phyloP scores from a whole-genome alignment of 83 land plant species.

The Thuja plicata region DNA sequence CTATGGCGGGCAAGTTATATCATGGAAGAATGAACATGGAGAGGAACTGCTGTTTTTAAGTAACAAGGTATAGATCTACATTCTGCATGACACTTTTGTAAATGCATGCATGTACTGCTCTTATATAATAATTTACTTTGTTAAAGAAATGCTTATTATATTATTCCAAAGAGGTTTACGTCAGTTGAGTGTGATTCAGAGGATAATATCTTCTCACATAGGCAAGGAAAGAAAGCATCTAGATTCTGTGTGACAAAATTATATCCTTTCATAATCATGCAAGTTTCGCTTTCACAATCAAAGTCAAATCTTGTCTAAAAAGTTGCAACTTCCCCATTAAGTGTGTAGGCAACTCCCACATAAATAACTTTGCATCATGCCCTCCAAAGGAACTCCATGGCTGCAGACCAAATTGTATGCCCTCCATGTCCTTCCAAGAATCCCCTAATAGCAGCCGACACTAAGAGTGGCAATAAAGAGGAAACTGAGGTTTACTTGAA shows the following conservation, averaged over 20 bases:
- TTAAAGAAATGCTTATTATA: not conserved
- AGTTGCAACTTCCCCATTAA: not conserved
- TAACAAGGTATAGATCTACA: slow-evolving; percentile 50
- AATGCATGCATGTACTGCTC: not conserved
- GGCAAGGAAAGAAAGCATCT: not conserved
- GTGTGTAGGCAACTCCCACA: not conserved
- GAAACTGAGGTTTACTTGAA: not conserved
- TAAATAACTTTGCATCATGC: not conserved
- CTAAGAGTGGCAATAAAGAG: not conserved
- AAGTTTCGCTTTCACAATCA: not conserved
- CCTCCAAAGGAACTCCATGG: not conserved
- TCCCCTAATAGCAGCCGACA: not conserved
- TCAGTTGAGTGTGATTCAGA: not conserved
- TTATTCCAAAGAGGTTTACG: not conserved
- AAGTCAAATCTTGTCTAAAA: not conserved
- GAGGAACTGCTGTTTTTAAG: slow-evolving; percentile 74
- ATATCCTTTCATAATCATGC: not conserved
- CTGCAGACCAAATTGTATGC: not conserved
- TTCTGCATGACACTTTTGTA: slow-evolving; percentile 5
- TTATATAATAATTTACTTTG: not conserved
- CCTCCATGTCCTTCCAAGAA: not conserved
- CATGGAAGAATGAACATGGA: slow-evolving; percentile 74
- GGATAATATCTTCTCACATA: not conserved
- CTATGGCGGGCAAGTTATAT: slow-evolving; percentile 76
- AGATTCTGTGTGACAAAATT: not conserved